Conservation (phyloP, 208 protist species). For the Leishmania major region DNA sequence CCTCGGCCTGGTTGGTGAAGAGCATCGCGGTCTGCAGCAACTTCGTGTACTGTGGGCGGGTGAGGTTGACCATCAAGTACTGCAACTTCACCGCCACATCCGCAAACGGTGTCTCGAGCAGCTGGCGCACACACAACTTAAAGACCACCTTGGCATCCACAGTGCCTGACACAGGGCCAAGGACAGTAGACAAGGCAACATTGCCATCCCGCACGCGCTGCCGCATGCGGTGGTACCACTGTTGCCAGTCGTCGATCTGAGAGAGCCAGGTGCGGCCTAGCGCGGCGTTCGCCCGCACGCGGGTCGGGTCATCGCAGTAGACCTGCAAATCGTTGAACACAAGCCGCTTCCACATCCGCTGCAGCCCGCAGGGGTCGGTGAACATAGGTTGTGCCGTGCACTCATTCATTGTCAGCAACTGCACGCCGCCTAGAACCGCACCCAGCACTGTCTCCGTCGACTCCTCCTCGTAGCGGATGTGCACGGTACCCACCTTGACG, state of each 20-base stretch:
- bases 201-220: slow-evolving; percentile 59
- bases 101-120: slow-evolving; percentile 69
- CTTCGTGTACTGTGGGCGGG: slow-evolving; percentile 79
- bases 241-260: slow-evolving; percentile 57
- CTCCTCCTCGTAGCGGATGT: slow-evolving; percentile 88
- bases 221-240: slow-evolving; percentile 80
- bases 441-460: slow-evolving; percentile 61
- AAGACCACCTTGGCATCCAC: slow-evolving; percentile 75
- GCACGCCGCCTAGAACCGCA: slow-evolving; percentile 72
- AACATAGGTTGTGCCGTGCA: slow-evolving; percentile 72
- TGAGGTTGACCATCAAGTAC: slow-evolving; percentile 68
- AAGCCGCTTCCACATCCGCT: slow-evolving; percentile 73
- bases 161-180: slow-evolving; percentile 75
- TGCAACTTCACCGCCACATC: slow-evolving; percentile 55
- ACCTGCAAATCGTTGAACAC: slow-evolving; percentile 76
- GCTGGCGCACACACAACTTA: slow-evolving; percentile 60
- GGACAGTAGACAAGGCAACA: slow-evolving; percentile 68
- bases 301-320: slow-evolving; percentile 83
- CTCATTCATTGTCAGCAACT: slow-evolving; percentile 78
- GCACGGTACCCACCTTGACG: slow-evolving; percentile 76
- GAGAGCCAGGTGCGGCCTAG: slow-evolving; percentile 45
- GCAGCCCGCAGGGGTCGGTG: slow-evolving; percentile 59
- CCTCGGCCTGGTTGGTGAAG: slow-evolving; percentile 58
- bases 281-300: slow-evolving; percentile 16
- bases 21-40: slow-evolving; percentile 54